A percentile compares a stretch with the other conserved stretches of the same genome.
These are phyloP conservation scores for Mortierella sp. DNA, from an alignment of 371 early-diverging fungal species.

Conservation along the genomic window DNA sequence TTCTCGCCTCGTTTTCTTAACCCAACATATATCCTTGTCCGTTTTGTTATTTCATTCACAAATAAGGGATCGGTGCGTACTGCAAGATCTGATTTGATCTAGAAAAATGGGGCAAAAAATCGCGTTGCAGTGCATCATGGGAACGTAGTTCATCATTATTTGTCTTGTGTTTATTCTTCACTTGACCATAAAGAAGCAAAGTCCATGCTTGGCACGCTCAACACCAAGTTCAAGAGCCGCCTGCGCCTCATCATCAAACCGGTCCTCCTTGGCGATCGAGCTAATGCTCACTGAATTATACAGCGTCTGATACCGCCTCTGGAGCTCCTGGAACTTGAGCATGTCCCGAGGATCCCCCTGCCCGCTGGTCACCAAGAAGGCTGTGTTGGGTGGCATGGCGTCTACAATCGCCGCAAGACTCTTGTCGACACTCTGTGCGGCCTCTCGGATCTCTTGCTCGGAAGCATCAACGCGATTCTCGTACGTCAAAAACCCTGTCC, in stretches of 20 bases:
- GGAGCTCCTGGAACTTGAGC: slow-evolving; percentile 26
- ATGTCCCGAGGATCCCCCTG: slow-evolving; percentile 62
- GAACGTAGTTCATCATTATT: too few relatives aligned
- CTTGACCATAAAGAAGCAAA: slow-evolving; percentile 54
- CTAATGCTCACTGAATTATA: slow-evolving; percentile 46
- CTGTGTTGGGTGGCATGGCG: slow-evolving; percentile 63
- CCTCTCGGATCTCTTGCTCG: slow-evolving; percentile 40
- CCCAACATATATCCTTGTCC: too few relatives aligned
- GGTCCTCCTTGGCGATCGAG: slow-evolving; percentile 36
- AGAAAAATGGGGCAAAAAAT: too few relatives aligned
- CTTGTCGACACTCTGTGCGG: slow-evolving; percentile 42
- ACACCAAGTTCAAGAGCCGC: slow-evolving; percentile 35
- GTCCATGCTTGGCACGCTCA: slow-evolving; percentile 45
- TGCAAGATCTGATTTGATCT: too few relatives aligned
- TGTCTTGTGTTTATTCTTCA: neutral
- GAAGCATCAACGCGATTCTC: slow-evolving; percentile 16
- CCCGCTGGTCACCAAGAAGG: slow-evolving; percentile 67
- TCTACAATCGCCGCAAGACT: slow-evolving; percentile 63
- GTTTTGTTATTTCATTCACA: too few relatives aligned
- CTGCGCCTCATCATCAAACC: slow-evolving; percentile 43
- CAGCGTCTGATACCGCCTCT: slow-evolving; percentile 32
- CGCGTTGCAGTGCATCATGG: too few relatives aligned
- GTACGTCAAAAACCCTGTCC: neutral
- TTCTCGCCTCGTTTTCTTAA: too few relatives aligned
- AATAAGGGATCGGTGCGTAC: too few relatives aligned